Evolutionary conservation across 768 basidiomycete species (phyloP), one percentile per base, ranked within the genome.

Genomic region (Mycena vulgaris): DNA sequence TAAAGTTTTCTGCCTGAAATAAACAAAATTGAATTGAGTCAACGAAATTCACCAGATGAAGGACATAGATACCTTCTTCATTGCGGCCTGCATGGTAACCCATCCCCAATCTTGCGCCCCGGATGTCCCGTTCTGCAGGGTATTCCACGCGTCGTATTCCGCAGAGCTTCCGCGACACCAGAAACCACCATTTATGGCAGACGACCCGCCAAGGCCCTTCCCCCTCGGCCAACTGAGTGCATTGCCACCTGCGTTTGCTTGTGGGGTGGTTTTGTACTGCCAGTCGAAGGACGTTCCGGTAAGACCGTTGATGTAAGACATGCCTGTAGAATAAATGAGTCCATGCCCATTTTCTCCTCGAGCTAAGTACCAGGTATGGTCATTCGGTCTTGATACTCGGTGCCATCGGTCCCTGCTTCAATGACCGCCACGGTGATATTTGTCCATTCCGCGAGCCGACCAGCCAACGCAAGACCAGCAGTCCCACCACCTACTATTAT

Each of bases 31-130:
- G 11, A 27, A n/a, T n/a, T n/a, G n/a, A n/a, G n/a, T n/a, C n/a
- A n/a, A n/a, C n/a, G n/a, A n/a, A n/a, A n/a, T n/a, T n/a, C n/a
- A n/a, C n/a, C 14, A 14, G n/a, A 5, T 42, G 30, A 37, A 28
- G 19, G 10, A 25, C 25, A 3, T 9, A 25, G 53, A 16, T 45
- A 74, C 75, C 60, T 82, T 80, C 57, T 77, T 78, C 68, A 82
- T 81, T 37, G 71, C 74, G 11, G 60, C 42, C 57, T 77, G 78
- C 72, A 81, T 76, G 10, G 62, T 68, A n/a, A 77, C 61, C 80
- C 80, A 82, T 27, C 75, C 77, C 80, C 81, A 82, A n/a, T 75
- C 68, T 10, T 75, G 66, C 40, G 66, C 71, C 2, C 69, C 73
- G 11, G 68, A 35, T 27, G 39, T 42, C 14, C 62, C 62, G 28